phyloP scores from a whole-genome alignment of 2,329 filamentous ascomycete species.

The Biscogniauxia mediterranea region DNA sequence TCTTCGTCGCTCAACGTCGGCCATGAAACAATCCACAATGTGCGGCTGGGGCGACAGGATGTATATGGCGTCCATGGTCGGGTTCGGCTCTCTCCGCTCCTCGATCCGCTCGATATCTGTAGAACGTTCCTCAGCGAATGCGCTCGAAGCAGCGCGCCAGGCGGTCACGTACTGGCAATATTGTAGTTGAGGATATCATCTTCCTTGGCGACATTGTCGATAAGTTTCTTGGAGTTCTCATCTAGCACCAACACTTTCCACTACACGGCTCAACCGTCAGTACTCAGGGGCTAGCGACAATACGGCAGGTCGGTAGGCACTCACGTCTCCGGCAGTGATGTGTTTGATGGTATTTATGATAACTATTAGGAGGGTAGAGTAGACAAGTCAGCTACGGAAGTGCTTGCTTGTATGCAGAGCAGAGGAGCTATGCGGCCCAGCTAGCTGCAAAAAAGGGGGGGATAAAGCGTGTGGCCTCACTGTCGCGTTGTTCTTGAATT shows the following conservation, averaged over 20 bases:
- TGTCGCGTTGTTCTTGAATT: slow-evolving; percentile 78
- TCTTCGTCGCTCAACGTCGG: slow-evolving; percentile 81
- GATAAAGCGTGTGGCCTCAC: slow-evolving; percentile 43
- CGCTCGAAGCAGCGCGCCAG: slow-evolving; percentile 19
- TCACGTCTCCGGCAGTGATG: slow-evolving; percentile 79
- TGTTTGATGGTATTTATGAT: slow-evolving; percentile 72
- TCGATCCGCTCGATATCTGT: slow-evolving; percentile 94
- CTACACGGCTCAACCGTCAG: slow-evolving; percentile 43
- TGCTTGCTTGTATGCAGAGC: background rate
- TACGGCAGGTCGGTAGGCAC: slow-evolving; percentile 28
- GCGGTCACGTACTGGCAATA: slow-evolving; percentile 72
- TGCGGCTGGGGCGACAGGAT: slow-evolving; percentile 81
- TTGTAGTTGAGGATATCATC: slow-evolving; percentile 97
- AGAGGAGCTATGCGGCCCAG: too few relatives aligned
- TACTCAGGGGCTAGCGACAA: background rate
- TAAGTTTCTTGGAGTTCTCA: slow-evolving; percentile 75
- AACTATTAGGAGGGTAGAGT: slow-evolving; percentile 44
- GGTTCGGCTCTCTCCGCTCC: slow-evolving; percentile 76
- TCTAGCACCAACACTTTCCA: slow-evolving; percentile 98
- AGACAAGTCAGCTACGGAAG: slow-evolving; percentile 15
- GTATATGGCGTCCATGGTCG: slow-evolving; percentile 93
- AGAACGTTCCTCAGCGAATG: slow-evolving; percentile 22
- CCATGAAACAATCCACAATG: slow-evolving; percentile 90
- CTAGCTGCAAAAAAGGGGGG: slow-evolving; percentile 1
- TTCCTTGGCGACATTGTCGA: slow-evolving; percentile 89